These are phyloP conservation scores for Austroboletus rostrupii DNA, from an alignment of 1,284 basidiomycete genomes.

Conservation along the genomic window DNA sequence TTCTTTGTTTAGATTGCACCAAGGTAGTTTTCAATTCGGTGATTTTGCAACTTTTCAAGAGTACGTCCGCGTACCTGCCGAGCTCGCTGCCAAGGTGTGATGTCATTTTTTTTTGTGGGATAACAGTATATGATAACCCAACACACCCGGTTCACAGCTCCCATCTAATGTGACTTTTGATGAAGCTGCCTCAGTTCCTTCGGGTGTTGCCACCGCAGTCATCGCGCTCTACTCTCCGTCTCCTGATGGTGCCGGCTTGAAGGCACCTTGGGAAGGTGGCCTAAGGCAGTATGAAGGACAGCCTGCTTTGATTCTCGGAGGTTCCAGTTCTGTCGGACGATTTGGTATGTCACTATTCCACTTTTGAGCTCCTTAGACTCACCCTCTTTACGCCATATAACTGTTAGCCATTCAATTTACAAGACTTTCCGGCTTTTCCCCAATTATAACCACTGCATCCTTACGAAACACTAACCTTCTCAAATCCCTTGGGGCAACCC, in stretches of 20 bases:
- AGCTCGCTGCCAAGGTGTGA: conserved; percentile 27
- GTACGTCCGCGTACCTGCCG: conserved; percentile 27
- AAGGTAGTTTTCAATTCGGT: conserved; percentile 16
- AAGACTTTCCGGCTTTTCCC: conserved; percentile 29
- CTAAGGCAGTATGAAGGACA: conserved; percentile 19
- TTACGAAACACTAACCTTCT: conserved; percentile 29
- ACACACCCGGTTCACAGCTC: conserved; percentile 5
- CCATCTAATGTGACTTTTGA: conserved; percentile 23
- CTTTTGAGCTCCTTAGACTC: not conserved
- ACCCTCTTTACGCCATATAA: conserved; percentile 1
- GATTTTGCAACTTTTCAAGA: conserved; percentile 32
- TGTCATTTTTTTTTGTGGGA: no score
- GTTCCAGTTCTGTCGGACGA: conserved; percentile 35
- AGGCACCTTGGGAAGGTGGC: conserved; percentile 24
- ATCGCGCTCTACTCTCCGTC: conserved; percentile 20
- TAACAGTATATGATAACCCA: not conserved
- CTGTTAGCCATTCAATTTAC: conserved; percentile 34
- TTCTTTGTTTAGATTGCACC: conserved; percentile 21
- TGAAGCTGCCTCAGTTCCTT: conserved; percentile 20
- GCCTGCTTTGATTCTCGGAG: conserved; percentile 35
- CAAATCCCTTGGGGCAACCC: conserved; percentile 34
- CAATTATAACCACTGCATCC: conserved; percentile 34
- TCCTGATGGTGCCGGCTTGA: conserved; percentile 20
- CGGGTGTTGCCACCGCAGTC: conserved; percentile 11
- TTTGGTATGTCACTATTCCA: conserved; percentile 21